Base-by-base conservation (phyloP, 2,329 filamentous ascomycete species). In the Colletotrichum coccodes region DNA sequence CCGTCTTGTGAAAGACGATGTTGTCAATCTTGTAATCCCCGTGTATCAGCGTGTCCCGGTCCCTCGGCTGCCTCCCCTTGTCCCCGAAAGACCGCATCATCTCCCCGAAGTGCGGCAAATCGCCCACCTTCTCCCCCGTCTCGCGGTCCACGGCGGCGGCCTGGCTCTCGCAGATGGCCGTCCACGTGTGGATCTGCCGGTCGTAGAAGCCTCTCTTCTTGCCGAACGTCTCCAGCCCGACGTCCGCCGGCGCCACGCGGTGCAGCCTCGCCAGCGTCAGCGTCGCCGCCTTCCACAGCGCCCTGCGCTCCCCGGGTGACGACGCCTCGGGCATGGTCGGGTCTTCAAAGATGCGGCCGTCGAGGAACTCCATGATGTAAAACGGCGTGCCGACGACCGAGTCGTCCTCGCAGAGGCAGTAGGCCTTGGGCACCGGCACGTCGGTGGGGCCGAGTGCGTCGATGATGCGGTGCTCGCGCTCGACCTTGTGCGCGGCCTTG, bases 21-120 rank as follows among this genome's bases (percentile, higher is more conserved):
- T 96, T 96, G 79, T 96, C 93, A 76, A 95, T 97, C 84, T 98
- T 99, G 85, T 95, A 99, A 80, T 99, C 96, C 40, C 96, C 96
- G 76, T 98, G 96, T 34, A 98, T 91, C 71, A 98, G 87, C 5
- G 91, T 92, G 26, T 88, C 90, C 70, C 93, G 86, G 78, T 98
- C 95, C 70, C 86, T 83, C 1, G 95, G 95, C 80, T 95, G 94
- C 57, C 85, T 86, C 65, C 79, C 79, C 72, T 89, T 84, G 75
- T 95, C 87, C 57, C 83, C 85, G 80, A 98, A 97, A 81, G 96
- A 97, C 2, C 78, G 80, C 49, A 96, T 87, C 83, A 95, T 91
- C 47, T 94, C 92, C 64, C 91, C 87, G 76, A 97, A 94, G 78
- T 95, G 89, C 32, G 95, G 94, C 74, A 98, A 90, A 74, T 90